These are phyloP conservation scores for Podaxis sp. DNA, from an alignment of 768 basidiomycete species.

Conservation along the genomic window DNA sequence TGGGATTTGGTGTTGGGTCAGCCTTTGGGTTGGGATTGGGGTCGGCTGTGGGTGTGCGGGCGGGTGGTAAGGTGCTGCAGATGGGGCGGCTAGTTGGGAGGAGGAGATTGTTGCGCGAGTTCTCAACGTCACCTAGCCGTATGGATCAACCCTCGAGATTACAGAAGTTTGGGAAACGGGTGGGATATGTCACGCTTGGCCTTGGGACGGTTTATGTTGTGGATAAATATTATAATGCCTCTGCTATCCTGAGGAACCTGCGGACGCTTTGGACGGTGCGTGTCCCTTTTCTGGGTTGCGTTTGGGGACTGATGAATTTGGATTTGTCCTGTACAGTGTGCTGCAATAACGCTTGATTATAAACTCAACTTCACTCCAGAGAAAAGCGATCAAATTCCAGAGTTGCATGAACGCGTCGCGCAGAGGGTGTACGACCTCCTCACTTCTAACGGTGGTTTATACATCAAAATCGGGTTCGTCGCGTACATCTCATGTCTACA, in stretches of 20 bases:
- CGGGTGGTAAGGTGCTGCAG: neutral
- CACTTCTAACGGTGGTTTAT: slow-evolving; percentile 80
- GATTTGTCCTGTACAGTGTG: slow-evolving; percentile 44
- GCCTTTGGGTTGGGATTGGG: neutral
- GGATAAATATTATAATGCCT: slow-evolving; percentile 59
- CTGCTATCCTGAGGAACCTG: slow-evolving; percentile 52
- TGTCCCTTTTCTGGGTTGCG: slow-evolving; percentile 4
- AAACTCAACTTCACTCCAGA: slow-evolving; percentile 83
- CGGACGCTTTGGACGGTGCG: slow-evolving; percentile 54
- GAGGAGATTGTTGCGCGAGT: neutral
- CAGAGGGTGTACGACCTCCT: slow-evolving; percentile 74
- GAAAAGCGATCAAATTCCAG: slow-evolving; percentile 71
- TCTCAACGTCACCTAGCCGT: neutral
- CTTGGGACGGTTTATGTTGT: slow-evolving; percentile 40
- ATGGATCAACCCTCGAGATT: neutral
- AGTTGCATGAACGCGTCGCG: slow-evolving; percentile 84
- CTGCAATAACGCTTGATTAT: slow-evolving; percentile 75
- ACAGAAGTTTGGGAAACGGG: slow-evolving; percentile 19
- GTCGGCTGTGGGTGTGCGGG: neutral
- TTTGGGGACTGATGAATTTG: neutral
- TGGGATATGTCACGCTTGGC: slow-evolving; percentile 37
- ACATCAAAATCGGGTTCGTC: slow-evolving; percentile 73
- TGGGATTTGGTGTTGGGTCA: neutral
- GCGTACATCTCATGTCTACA: neutral
- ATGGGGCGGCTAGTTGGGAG: neutral